These are phyloP conservation scores for Elsinoe fawcettii DNA, from an alignment of 2,329 filamentous ascomycete genomes.

Conservation along the genomic window DNA sequence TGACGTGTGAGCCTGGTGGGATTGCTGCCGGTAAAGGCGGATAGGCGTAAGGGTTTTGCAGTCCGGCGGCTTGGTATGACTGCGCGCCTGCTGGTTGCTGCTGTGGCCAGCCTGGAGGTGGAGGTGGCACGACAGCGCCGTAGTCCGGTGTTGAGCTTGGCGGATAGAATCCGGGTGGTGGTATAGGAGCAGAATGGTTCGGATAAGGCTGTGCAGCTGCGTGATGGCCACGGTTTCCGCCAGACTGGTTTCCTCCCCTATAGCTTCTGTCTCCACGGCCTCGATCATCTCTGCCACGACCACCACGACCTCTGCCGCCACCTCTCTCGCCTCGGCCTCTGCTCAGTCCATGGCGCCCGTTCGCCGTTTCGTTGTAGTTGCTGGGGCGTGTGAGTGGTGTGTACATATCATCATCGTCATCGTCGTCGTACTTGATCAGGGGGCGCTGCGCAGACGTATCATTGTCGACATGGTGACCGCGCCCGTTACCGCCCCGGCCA, in stretches of 20 bases:
- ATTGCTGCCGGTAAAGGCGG: background rate
- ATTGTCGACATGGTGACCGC: conserved; percentile 7
- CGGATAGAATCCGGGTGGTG: background rate
- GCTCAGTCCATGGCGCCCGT: conserved; percentile 26
- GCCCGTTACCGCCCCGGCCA: conserved; percentile 20
- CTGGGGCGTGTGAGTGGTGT: conserved; percentile 41
- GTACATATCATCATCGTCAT: conserved; percentile 39
- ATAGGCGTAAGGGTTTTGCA: background rate
- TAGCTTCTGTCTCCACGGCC: conserved; percentile 23
- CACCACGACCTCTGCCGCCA: conserved; percentile 21
- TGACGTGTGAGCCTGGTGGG: background rate
- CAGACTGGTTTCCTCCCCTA: conserved; percentile 18
- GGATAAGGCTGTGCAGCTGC: background rate
- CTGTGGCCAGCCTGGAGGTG: conserved; percentile 19
- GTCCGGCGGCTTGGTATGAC: background rate
- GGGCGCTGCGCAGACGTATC: background rate
- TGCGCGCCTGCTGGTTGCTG: conserved; percentile 22
- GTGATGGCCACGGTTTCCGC: background rate
- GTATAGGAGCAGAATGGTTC: background rate
- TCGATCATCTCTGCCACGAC: conserved; percentile 18
- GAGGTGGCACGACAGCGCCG: conserved; percentile 19
- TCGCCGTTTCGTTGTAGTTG: conserved; percentile 38
- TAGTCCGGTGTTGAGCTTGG: conserved; percentile 16
- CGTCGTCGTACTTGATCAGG: conserved; percentile 35
- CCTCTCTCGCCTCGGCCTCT: conserved; percentile 23